Conservation (phyloP, 164 flowering plant species). For the Platanus orientalis region DNA sequence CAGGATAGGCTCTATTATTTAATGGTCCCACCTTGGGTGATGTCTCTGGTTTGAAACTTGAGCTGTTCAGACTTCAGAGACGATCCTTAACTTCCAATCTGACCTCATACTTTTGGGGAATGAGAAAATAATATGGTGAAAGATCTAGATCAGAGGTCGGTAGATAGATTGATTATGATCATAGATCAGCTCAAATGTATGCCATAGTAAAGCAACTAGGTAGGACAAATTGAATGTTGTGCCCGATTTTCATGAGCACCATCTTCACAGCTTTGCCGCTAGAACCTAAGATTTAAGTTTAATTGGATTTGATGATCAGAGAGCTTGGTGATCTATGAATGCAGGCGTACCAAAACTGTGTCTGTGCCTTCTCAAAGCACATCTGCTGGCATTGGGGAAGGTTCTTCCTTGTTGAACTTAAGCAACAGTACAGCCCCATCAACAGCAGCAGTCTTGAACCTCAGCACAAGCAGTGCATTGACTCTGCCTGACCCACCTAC, state of each 20-base stretch:
- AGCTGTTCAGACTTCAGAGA: too few relatives aligned
- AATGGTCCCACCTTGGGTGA: too few relatives aligned
- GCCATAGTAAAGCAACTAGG: too few relatives aligned
- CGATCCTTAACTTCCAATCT: neutral
- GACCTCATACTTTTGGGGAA: neutral
- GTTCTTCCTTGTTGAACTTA: constrained; percentile 6
- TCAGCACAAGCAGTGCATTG: constrained; percentile 42
- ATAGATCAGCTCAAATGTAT: too few relatives aligned
- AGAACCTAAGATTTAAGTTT: neutral
- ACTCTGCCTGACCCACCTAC: constrained; percentile 55
- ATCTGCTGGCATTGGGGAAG: constrained; percentile 20
- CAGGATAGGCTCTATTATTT: too few relatives aligned
- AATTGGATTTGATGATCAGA: neutral
- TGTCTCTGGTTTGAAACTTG: neutral
- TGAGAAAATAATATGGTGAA: too few relatives aligned
- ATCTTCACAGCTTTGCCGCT: too few relatives aligned
- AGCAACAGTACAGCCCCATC: constrained; percentile 13
- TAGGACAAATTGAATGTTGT: too few relatives aligned
- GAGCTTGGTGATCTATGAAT: constrained; percentile 2
- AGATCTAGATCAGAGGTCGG: too few relatives aligned
- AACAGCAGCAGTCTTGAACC: constrained; percentile 12
- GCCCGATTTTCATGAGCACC: too few relatives aligned
- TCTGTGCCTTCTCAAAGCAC: constrained; percentile 27
- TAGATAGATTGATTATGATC: too few relatives aligned
- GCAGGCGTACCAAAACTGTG: constrained; percentile 63